Evolutionary conservation across 2,329 filamentous ascomycete species (phyloP), one percentile per base, ranked within the genome.

Genomic region (Curvularia eragrostidis): DNA sequence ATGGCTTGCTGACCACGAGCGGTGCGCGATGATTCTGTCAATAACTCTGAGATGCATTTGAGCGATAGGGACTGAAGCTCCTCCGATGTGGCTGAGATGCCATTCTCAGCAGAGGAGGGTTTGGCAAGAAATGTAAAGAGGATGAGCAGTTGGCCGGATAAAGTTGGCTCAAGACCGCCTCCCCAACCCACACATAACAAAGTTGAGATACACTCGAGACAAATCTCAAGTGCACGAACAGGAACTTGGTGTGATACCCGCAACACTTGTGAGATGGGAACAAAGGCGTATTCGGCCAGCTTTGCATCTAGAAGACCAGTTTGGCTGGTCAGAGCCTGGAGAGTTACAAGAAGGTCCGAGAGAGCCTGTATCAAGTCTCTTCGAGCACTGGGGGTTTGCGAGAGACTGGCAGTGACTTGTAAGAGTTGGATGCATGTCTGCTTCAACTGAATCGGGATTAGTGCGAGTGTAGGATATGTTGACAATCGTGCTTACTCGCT

Each of bases 231-330:
- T 39, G 91, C 81, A 34, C 85, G 84, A 46, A 90, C 84, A 0
- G 93, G 88, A 52, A 93, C 86, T 47, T 84, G 82, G 61, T 90
- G 86, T 65, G 91, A 89, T 61, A 88, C 85, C 57, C 91, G 89
- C 68, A 99, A 89, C 38, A 98, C 87, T 66, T 95, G 90, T 0
- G 91, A 93, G 0, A 99, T 81, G 0, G 95, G 95, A 62, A 97
- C 97, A 81, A 98, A 98, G 70, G 91, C 85, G 81, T 98, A 99
- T 79, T 97, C 93, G 13, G 93, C 92, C 18, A 98, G 80, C 74
- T 93, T 94, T 51, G 88, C 84, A 74, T 97, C 91, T 18, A 98
- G 73, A 1, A 73, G 67, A 62, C 76, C 69, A 34, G 78, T 74
- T 7, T 68, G 69, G 21, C 71, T 66, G 15, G 63, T 58, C 47